phyloP scores from a whole-genome alignment of 208 protist species.

The Trypanosoma rangeli region DNA sequence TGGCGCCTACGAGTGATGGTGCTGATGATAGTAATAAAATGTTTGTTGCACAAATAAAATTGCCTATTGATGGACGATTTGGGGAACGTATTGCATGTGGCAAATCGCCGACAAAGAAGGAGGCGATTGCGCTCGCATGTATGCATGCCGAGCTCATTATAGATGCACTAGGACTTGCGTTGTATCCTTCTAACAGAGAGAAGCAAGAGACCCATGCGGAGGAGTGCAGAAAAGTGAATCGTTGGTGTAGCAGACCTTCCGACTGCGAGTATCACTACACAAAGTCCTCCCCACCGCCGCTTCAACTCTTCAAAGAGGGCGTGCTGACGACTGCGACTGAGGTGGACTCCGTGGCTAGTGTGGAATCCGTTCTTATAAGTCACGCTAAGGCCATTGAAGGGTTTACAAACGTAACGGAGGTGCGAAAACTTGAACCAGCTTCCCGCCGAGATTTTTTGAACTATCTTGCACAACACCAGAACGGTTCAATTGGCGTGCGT shows the following conservation, averaged over 20 bases:
- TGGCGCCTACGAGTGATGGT: not conserved
- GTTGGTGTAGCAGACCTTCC: conserved; percentile 62
- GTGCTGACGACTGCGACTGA: not conserved
- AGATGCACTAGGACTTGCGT: conserved; percentile 72
- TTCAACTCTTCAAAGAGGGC: conserved; percentile 33
- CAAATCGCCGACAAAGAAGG: conserved; percentile 49
- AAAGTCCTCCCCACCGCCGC: conserved; percentile 46
- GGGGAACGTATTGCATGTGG: conserved; percentile 74
- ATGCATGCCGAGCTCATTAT: conserved; percentile 92
- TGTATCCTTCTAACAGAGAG: conserved; percentile 55
- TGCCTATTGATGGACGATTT: conserved; percentile 69
- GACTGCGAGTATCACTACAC: conserved; percentile 56
- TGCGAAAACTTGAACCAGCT: conserved; percentile 34
- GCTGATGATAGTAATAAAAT: conserved; percentile 21
- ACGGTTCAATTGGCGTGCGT: not conserved
- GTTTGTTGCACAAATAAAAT: conserved; percentile 68
- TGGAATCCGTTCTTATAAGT: conserved; percentile 65
- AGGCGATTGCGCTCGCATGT: conserved; percentile 71
- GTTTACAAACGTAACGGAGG: conserved; percentile 33
- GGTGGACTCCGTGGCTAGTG: conserved; percentile 9
- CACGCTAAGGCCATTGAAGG: conserved; percentile 52
- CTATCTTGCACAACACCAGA: conserved; percentile 39
- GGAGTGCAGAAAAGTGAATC: conserved; percentile 68
- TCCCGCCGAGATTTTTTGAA: conserved; percentile 41
- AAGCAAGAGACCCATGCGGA: conserved; percentile 56